A percentile compares a stretch with the other conserved stretches of the same genome.
Conservation (phyloP, 2,329 filamentous ascomycete genomes). For the Plectosphaerella plurivora region DNA sequence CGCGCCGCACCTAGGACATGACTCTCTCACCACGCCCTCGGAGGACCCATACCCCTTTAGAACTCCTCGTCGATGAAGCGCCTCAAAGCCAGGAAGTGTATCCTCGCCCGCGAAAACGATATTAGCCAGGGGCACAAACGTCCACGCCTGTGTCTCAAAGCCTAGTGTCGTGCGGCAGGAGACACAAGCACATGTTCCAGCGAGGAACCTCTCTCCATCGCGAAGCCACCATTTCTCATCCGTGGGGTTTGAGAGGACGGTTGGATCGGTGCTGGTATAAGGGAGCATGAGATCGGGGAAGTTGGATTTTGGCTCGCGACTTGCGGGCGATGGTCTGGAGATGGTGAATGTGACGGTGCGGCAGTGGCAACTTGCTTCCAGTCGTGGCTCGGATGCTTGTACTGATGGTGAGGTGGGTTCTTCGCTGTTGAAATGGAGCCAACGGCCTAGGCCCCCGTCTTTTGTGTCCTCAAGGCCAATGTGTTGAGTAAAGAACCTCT, state of each 20-base stretch:
- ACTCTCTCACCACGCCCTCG: constrained; percentile 50
- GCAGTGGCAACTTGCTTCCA: constrained; percentile 50
- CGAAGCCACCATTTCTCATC: constrained; percentile 58
- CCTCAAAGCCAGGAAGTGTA: constrained; percentile 27
- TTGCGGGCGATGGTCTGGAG: constrained; percentile 45
- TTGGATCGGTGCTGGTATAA: constrained; percentile 29
- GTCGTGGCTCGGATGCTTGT: neutral
- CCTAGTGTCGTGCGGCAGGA: constrained; percentile 58
- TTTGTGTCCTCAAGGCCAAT: constrained; percentile 21
- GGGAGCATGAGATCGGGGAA: constrained; percentile 52
- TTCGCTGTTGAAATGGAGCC: constrained; percentile 10
- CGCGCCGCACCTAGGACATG: constrained; percentile 59
- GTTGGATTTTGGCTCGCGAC: constrained; percentile 36
- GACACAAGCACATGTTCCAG: constrained; percentile 56
- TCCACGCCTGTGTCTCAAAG: constrained; percentile 62
- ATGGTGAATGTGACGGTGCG: constrained; percentile 51
- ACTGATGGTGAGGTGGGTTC: neutral
- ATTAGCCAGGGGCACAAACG: constrained; percentile 58
- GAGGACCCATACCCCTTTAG: constrained; percentile 52
- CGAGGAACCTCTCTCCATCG: constrained; percentile 46
- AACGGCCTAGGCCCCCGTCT: constrained; percentile 31
- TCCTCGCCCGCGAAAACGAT: constrained; percentile 34
- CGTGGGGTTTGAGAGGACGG: constrained; percentile 32
- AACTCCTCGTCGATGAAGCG: constrained; percentile 31
- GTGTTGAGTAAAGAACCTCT: constrained; percentile 11